Evolutionary conservation across 352 stramenopile species (phyloP).

Genomic region (Phytopythium kandeliae): DNA sequence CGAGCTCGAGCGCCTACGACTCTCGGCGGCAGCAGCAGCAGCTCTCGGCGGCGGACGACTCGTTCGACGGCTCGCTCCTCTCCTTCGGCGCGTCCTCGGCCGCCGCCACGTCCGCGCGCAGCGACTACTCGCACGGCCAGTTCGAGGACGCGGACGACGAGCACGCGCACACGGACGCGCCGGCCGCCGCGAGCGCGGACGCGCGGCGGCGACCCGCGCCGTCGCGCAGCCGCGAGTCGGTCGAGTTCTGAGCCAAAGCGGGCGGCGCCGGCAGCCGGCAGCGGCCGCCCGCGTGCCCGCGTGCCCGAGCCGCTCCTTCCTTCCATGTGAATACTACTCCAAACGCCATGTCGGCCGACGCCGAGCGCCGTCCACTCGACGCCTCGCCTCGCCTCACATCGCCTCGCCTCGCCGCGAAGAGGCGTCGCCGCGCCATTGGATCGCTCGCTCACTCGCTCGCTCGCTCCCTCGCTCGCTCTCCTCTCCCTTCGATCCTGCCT

Average conservation of each 20-base stretch:
- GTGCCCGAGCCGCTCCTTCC: too few species aligned
- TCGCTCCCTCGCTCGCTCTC: too few species aligned
- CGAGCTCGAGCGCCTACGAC: too few species aligned
- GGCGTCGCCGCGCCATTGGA: too few species aligned
- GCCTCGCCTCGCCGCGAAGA: conserved; percentile 1
- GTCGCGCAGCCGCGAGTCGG: conserved; percentile 36
- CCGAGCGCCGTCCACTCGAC: too few species aligned
- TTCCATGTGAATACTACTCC: too few species aligned
- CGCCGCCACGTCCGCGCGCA: conserved; percentile 15
- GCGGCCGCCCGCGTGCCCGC: too few species aligned
- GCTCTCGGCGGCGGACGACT: conserved; percentile 12
- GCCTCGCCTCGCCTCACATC: too few species aligned
- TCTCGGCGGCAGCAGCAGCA: conserved; percentile 4
- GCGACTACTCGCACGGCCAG: conserved; percentile 29
- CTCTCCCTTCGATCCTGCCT: not conserved
- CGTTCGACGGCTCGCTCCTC: conserved; percentile 34
- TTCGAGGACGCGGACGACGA: conserved; percentile 36
- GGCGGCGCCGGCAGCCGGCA: too few species aligned
- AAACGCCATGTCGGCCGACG: too few species aligned
- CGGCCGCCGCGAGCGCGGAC: conserved; percentile 9
- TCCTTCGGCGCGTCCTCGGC: conserved; percentile 20
- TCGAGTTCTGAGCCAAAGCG: conserved; percentile 44
- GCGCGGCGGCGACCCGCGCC: conserved; percentile 14
- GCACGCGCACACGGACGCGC: not conserved
- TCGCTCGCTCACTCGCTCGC: not conserved